phyloP scores from a whole-genome alignment of 75 land plant genomes.

The Cupressus sempervirens region DNA sequence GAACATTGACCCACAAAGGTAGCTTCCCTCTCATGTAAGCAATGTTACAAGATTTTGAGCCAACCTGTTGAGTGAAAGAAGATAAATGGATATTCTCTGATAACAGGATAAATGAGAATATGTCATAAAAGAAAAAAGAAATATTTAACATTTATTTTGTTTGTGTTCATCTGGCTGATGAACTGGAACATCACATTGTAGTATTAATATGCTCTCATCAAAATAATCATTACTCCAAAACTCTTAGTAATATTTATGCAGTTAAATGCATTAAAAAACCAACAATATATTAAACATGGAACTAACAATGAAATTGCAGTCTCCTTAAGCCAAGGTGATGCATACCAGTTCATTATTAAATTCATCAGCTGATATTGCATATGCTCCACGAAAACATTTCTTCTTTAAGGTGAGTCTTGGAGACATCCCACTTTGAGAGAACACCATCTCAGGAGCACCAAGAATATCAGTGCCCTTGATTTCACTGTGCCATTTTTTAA shows the following conservation, averaged over 20 bases:
- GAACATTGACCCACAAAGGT: constrained; percentile 45
- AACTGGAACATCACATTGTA: not conserved
- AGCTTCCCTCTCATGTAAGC: constrained; percentile 39
- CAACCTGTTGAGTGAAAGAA: constrained; percentile 29
- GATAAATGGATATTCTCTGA: not conserved
- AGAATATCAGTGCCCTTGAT: constrained; percentile 26
- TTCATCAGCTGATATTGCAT: constrained; percentile 43
- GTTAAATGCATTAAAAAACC: not conserved
- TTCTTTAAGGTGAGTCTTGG: constrained; percentile 37
- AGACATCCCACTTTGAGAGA: constrained; percentile 9
- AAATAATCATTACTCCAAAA: not conserved
- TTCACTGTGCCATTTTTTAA: constrained; percentile 21
- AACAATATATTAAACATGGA: not conserved
- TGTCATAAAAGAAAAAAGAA: not conserved
- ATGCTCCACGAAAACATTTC: constrained; percentile 40
- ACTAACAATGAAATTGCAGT: not conserved
- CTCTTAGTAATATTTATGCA: not conserved
- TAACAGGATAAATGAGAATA: not conserved
- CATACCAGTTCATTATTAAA: constrained; percentile 44
- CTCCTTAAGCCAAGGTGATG: not conserved
- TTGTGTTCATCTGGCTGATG: not conserved
- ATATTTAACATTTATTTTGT: not conserved
- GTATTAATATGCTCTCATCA: not conserved
- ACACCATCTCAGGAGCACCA: constrained; percentile 12
- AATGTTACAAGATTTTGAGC: constrained; percentile 50